Base-by-base conservation (phyloP, 495 filamentous ascomycete species). In the Aspergillus indologenus region DNA sequence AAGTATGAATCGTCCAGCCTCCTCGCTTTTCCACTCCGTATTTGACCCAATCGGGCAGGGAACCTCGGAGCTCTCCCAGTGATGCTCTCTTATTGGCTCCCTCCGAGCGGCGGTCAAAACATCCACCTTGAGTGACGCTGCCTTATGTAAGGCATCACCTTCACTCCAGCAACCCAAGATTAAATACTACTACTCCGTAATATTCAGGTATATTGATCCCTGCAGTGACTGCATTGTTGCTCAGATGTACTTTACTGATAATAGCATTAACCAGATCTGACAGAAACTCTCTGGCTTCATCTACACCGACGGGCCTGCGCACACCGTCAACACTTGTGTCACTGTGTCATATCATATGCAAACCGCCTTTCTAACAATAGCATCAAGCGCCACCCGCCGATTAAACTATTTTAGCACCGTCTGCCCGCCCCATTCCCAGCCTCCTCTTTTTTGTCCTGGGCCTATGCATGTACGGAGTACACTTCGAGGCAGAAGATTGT, bases 371-470 rank as follows among this genome's bases (percentile, higher is more conserved):
- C 48, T 29, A 51, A 51, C 48, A 51, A 51, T 51, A 51, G 48
- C 48, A 31, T 51, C 48, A 47, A 47, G 2, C 45, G 45, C 23
- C 48, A 50, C 22, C 23, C 23, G 15, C 2, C 23, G 23, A 43
- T 46, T 29, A 48, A n/a, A 6, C 19, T 40, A 46, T 43, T 51
- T 52, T 43, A 18, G 54, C 54, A 56, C 26, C 59, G 57, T 57
- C 53, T 57, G 55, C 45, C 34, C 48, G 45, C 52, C 51, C 53
- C 59, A 61, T 49, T 40, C 65, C 65, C 65, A 68, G 60, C 65
- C 65, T 59, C 65, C 56, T 34, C 23, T 40, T 60, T 67, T 64
- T 56, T 17, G 17, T 46, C 18, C 19, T 14, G 46, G 15, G 24
- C 47, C 22, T n/a, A n/a, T 50, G 26, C 26, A 29, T 29, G 26